Evolutionary conservation across 495 filamentous ascomycete species (phyloP).

Genomic region (Polyplosphaeria fusca): DNA sequence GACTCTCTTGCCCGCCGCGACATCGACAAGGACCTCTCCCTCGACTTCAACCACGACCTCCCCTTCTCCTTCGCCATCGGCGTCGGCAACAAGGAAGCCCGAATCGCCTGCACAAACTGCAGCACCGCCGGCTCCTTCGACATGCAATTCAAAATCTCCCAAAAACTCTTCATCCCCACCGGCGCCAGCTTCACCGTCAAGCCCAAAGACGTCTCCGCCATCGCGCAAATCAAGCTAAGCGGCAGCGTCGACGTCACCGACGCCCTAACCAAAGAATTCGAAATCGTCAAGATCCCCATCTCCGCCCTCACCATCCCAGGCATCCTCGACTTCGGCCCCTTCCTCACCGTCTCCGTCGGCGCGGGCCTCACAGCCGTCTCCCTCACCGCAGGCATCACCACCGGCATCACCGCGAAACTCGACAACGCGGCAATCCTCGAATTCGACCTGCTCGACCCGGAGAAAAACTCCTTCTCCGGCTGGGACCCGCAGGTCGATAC

Average conservation of each 20-base stretch:
- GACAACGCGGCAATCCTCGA: constrained; percentile 36
- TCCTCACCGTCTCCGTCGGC: constrained; percentile 39
- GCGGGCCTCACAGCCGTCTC: constrained; percentile 35
- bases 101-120: constrained; percentile 36
- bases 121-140: constrained; percentile 41
- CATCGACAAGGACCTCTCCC: constrained; percentile 32
- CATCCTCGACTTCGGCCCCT: constrained; percentile 41
- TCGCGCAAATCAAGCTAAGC: constrained; percentile 33
- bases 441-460: constrained; percentile 37
- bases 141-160: constrained; percentile 40
- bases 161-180: constrained; percentile 32
- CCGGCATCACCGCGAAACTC: constrained; percentile 34
- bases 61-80: constrained; percentile 28
- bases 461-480: constrained; percentile 34
- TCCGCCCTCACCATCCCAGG: constrained; percentile 39
- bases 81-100: constrained; percentile 20
- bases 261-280: constrained; percentile 27
- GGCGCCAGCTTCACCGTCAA: constrained; percentile 32
- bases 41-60: constrained; percentile 38
- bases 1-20: constrained; percentile 27
- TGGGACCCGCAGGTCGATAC: constrained; percentile 38
- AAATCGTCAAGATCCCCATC: constrained; percentile 39
- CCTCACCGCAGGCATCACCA: constrained; percentile 34
- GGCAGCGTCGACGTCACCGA: constrained; percentile 33
- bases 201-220: constrained; percentile 38